Evolutionary conservation across 179 eudicot species (phyloP), one percentile per base, ranked within the genome.

Genomic region (Heliamphora pulchella): DNA sequence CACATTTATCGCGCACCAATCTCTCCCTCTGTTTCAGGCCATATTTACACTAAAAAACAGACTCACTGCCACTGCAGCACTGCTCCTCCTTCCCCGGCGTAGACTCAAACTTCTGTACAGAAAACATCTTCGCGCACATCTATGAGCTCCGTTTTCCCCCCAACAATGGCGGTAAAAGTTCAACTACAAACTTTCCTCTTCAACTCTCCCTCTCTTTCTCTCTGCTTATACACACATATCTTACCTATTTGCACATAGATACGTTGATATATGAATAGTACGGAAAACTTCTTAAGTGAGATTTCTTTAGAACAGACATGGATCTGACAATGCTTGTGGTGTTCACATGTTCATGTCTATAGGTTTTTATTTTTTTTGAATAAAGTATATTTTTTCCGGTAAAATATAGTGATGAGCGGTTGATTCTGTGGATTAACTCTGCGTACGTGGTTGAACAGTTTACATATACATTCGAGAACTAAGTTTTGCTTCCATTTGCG

Each of bases 81-180:
- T 41, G n/a, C 47, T 41, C 14, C 41, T 65, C 44, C 15, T n/a
- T 47, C 50, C 74, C 68, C 74, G 54, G 9, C 31, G 11, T 14
- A n/a, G 17, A 66, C 55, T 55, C 43, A 8, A 54, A 51, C 54
- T 15, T 71, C 14, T 46, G 31, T 20, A 5, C 67, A n/a, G 78
- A 58, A 62, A 58, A 62, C 66, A n/a, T 43, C 51, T 43, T 67
- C 17, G 78, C 39, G 0, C 18, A 41, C 53, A 61, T 46, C 10
- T 22, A 20, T 58, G 59, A 46, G 51, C 71, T 62, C 39, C 48
- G 15, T 18, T n/a, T 39, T 44, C 31, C 74, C 2, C 13, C 46
- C 62, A 11, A 18, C 14, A 48, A 80, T 80, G 82, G 82, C 82
- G 13, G 82, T 80, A 68, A 64, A 68, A 64, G 82, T 80, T 64